A percentile compares a stretch with the other conserved stretches of the same genome.
Conservation (phyloP, 305 asterid genomes). For the Coffea humblotiana region DNA sequence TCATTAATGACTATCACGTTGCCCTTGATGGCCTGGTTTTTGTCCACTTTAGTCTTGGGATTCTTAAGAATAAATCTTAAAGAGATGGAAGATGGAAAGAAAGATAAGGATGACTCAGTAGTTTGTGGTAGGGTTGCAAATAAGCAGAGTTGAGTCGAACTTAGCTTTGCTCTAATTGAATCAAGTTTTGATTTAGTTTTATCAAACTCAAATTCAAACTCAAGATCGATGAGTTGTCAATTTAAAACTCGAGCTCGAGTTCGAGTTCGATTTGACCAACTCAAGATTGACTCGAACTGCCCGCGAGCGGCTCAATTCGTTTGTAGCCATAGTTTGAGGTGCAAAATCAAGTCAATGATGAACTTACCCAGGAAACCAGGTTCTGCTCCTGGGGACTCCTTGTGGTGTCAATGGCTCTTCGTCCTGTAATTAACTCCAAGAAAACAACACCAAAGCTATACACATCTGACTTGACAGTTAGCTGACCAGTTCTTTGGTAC, state of each 20-base stretch:
- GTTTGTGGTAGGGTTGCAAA: too few species aligned
- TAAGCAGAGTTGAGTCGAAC: too few species aligned
- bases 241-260: too few species aligned
- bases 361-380: slow-evolving; percentile 67
- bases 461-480: slow-evolving; percentile 75
- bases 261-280: too few species aligned
- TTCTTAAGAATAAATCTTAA: not conserved
- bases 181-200: too few species aligned
- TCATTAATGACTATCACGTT: too few species aligned
- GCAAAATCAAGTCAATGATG: not conserved
- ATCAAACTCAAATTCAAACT: too few species aligned
- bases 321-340: not conserved
- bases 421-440: slow-evolving; percentile 72
- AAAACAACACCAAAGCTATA: slow-evolving; percentile 90
- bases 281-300: too few species aligned
- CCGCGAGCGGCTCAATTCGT: too few species aligned
- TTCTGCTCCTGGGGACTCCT: slow-evolving; percentile 45
- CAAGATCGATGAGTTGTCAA: too few species aligned
- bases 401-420: slow-evolving; percentile 59
- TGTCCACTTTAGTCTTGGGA: not conserved
- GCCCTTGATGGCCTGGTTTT: not conserved
- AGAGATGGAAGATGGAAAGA: not conserved
- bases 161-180: too few species aligned
- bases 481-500: slow-evolving; percentile 79
- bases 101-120: not conserved